phyloP scores from a whole-genome alignment of 352 stramenopile species.

The Pythium brassicae region DNA sequence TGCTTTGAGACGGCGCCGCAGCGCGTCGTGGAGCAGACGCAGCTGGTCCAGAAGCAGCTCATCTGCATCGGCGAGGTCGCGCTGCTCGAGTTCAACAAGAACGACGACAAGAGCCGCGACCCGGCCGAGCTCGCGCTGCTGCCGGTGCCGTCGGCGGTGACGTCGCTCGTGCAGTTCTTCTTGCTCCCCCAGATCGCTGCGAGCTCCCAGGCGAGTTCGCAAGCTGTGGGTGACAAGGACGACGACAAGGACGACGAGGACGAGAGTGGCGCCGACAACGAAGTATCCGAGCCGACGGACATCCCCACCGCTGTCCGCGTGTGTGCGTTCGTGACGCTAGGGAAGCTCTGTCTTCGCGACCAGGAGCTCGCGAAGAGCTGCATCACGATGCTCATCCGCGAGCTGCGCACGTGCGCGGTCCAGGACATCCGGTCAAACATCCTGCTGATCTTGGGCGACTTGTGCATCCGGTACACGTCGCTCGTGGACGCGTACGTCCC shows the following conservation, averaged over 20 bases:
- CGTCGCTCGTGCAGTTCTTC: conserved; percentile 74
- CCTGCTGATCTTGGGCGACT: conserved; percentile 93
- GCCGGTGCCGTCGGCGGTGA: conserved; percentile 39
- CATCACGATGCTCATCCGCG: conserved; percentile 94
- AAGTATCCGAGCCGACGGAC: conserved; percentile 15
- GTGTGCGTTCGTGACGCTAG: conserved; percentile 92
- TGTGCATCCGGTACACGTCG: conserved; percentile 96
- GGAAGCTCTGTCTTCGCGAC: conserved; percentile 95
- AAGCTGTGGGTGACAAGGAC: conserved; percentile 13
- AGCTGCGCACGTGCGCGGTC: conserved; percentile 81
- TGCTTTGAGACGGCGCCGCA: conserved; percentile 58
- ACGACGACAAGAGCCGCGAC: conserved; percentile 59
- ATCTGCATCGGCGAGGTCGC: conserved; percentile 78
- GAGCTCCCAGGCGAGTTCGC: conserved; percentile 6
- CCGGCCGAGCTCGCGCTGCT: conserved; percentile 37
- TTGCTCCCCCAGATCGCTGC: conserved; percentile 59
- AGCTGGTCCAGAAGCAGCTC: conserved; percentile 70
- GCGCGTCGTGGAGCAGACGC: conserved; percentile 46
- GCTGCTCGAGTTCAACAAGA: conserved; percentile 75
- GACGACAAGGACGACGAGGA: conserved; percentile 20
- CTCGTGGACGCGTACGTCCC: conserved; percentile 95
- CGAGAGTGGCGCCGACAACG: conserved; percentile 12
- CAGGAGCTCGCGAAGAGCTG: conserved; percentile 90
- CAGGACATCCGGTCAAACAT: conserved; percentile 95
- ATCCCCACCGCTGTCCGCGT: conserved; percentile 84